phyloP scores from a whole-genome alignment of 1,139 yeast genomes.

The Taphrina communis region DNA sequence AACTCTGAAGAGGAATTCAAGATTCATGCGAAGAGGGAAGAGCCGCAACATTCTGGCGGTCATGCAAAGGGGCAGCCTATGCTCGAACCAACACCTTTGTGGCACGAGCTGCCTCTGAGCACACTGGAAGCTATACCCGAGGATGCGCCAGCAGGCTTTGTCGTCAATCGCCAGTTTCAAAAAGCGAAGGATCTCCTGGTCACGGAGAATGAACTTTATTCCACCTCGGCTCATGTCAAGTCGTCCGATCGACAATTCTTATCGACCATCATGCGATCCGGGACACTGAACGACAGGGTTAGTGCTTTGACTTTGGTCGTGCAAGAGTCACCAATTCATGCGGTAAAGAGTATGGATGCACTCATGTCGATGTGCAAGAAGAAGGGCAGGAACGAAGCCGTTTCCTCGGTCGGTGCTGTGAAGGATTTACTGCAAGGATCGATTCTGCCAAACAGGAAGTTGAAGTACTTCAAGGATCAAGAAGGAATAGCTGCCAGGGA shows the following conservation, averaged over 20 bases:
- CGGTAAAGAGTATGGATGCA: slow-evolving; percentile 80
- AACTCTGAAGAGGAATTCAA: slow-evolving; percentile 45
- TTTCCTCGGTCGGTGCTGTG: slow-evolving; percentile 86
- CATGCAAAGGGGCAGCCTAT: slow-evolving; percentile 22
- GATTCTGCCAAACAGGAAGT: slow-evolving; percentile 80
- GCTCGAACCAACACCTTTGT: slow-evolving; percentile 29
- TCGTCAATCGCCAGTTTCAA: slow-evolving; percentile 64
- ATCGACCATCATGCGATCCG: slow-evolving; percentile 84
- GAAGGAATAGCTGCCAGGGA: slow-evolving; percentile 54
- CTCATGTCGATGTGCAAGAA: slow-evolving; percentile 79
- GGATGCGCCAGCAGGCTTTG: slow-evolving; percentile 56
- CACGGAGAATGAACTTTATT: slow-evolving; percentile 64
- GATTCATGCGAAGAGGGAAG: slow-evolving; percentile 46
- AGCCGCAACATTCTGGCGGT: slow-evolving; percentile 40
- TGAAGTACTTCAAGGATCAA: slow-evolving; percentile 80
- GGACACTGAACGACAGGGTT: slow-evolving; percentile 94
- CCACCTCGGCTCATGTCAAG: slow-evolving; percentile 44
- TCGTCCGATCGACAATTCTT: slow-evolving; percentile 82
- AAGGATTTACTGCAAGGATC: slow-evolving; percentile 85
- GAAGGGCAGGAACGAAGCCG: slow-evolving; percentile 90
- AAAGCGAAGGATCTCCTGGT: slow-evolving; percentile 72
- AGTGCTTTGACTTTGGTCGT: slow-evolving; percentile 89
- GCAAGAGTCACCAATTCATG: slow-evolving; percentile 94
- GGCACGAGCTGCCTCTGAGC: slow-evolving; percentile 34
- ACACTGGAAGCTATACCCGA: slow-evolving; percentile 39